Percentiles rank a stretch among this genome's conserved stretches.
Evolutionary conservation across 441 rosid genomes (phyloP).

Genomic region (Corymbia citriodora): DNA sequence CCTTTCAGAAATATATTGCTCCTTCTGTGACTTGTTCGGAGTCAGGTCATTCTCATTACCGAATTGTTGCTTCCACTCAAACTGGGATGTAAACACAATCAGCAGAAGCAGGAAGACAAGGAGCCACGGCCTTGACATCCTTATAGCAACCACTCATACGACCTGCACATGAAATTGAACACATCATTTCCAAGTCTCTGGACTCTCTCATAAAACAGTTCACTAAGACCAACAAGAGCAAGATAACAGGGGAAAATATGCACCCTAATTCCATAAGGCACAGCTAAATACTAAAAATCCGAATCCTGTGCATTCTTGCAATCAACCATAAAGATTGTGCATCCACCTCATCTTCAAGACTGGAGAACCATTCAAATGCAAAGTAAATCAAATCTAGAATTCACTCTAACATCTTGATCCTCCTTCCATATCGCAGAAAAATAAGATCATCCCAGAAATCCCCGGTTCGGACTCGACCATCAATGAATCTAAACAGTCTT

Average conservation of each 20-base stretch:
- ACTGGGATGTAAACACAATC: constrained; percentile 57
- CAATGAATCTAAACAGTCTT: background rate
- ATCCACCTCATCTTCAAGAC: background rate
- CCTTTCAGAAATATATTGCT: constrained; percentile 28
- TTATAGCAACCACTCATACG: background rate
- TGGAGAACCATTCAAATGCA: background rate
- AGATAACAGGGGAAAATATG: background rate
- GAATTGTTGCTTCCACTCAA: constrained; percentile 76
- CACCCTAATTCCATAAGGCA: background rate
- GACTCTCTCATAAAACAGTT: background rate
- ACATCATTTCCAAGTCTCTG: background rate
- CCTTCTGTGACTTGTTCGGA: constrained; percentile 23
- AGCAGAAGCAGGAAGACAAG: constrained; percentile 54
- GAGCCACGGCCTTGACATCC: constrained; percentile 67
- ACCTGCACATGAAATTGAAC: background rate
- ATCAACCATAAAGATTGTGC: background rate
- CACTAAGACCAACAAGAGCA: background rate
- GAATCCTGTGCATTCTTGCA: background rate
- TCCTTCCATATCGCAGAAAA: background rate
- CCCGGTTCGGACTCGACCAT: background rate
- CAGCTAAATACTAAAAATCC: background rate
- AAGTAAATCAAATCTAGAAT: background rate
- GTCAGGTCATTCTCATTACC: constrained; percentile 48
- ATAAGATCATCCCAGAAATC: background rate
- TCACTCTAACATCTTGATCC: background rate